phyloP scores from a whole-genome alignment of 495 filamentous ascomycete species.

The Pseudomonodictys pantanalensis region DNA sequence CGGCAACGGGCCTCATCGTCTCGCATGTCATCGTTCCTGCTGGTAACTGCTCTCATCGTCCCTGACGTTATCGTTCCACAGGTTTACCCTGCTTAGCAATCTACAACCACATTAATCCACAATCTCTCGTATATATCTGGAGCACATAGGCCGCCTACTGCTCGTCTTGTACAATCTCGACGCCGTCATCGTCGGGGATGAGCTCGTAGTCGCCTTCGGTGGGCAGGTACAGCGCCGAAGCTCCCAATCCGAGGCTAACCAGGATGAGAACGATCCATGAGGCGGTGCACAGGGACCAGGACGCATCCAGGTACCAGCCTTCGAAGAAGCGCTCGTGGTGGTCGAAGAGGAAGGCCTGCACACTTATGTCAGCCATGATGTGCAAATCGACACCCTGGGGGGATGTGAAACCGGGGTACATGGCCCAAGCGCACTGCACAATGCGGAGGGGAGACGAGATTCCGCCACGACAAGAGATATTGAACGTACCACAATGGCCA shows the following conservation, averaged over 20 bases:
- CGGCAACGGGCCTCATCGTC: too few relatives aligned
- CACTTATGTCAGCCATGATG: too few relatives aligned
- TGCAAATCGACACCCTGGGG: too few relatives aligned
- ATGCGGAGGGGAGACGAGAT: too few relatives aligned
- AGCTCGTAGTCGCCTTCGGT: conserved; percentile 84
- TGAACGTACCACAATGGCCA: conserved; percentile 76
- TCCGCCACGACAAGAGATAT: neutral
- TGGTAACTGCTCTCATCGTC: too few relatives aligned
- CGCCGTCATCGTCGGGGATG: conserved; percentile 46
- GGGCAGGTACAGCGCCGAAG: conserved; percentile 65
- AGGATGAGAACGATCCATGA: conserved; percentile 67
- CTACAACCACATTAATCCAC: neutral
- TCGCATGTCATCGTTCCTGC: neutral
- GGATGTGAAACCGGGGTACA: too few relatives aligned
- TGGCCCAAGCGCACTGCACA: conserved; percentile 1
- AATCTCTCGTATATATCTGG: neutral
- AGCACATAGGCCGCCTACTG: conserved; percentile 14
- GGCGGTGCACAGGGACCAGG: conserved; percentile 72
- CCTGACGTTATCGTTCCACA: conserved; percentile 20
- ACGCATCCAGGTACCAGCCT: conserved; percentile 77
- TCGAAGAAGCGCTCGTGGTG: conserved; percentile 81
- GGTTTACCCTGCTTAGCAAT: neutral
- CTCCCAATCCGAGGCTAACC: conserved; percentile 58
- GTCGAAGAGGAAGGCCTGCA: conserved; percentile 76
- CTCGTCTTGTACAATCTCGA: conserved; percentile 14